Conservation (phyloP, 2,329 filamentous ascomycete species). For the Paracoccidioides brasiliensis region DNA sequence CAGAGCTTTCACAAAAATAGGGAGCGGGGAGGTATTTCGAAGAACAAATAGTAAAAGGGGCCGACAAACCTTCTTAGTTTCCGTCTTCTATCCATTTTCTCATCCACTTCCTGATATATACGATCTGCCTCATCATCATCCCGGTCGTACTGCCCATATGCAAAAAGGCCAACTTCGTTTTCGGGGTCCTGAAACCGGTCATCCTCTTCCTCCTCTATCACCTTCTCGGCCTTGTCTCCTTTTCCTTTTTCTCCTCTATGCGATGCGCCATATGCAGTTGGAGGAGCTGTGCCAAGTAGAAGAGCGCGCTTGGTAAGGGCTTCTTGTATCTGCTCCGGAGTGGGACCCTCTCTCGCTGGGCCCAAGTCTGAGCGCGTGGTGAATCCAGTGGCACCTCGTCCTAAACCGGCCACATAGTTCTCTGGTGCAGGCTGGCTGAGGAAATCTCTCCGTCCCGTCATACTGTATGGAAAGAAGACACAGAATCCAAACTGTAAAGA, state of each 20-base stretch:
- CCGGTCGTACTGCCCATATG: constrained; percentile 88
- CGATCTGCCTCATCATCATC: constrained; percentile 96
- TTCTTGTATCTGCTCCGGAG: constrained; percentile 96
- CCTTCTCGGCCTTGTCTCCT: constrained; percentile 30
- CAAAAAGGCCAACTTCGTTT: constrained; percentile 91
- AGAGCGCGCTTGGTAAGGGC: constrained; percentile 88
- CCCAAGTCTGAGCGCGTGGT: constrained; percentile 94
- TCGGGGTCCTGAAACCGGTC: constrained; percentile 90
- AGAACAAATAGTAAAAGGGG: constrained; percentile 6
- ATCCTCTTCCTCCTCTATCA: constrained; percentile 61
- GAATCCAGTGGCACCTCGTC: constrained; percentile 94
- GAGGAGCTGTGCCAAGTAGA: constrained; percentile 58
- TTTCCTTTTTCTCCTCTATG: constrained; percentile 48
- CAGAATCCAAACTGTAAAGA: background rate
- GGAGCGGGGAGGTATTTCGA: constrained; percentile 4
- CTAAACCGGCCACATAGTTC: constrained; percentile 89
- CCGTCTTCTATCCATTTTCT: constrained; percentile 86
- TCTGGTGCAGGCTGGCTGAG: constrained; percentile 72
- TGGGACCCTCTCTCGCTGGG: constrained; percentile 86
- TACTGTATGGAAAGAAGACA: constrained; percentile 17
- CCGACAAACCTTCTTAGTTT: constrained; percentile 71
- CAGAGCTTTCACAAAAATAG: constrained; percentile 33
- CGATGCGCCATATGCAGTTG: constrained; percentile 57
- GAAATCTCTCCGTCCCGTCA: constrained; percentile 67
- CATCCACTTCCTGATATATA: constrained; percentile 91